Base-by-base conservation (phyloP, 2,329 filamentous ascomycete species). In the Stagonosporopsis tanaceti region DNA sequence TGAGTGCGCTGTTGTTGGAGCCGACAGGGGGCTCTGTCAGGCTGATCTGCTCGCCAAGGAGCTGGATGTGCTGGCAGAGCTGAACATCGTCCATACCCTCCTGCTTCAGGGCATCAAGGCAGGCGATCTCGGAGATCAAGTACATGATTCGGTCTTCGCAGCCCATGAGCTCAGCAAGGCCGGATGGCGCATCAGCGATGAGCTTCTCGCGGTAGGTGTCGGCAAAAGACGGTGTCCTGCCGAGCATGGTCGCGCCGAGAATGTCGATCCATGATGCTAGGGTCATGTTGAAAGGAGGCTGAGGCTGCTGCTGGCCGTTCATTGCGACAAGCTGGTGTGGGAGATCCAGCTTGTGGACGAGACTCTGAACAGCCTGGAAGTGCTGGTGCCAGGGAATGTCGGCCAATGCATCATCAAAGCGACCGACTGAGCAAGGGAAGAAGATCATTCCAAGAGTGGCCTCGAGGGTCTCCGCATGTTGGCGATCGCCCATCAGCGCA, bases 91-190 rank as follows among this genome's bases (percentile, higher is more conserved):
- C 91, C 67, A 95, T 92, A 67, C 90, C 73, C 61, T 77, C 91
- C 37, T 83, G 80, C 82, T 95, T 96, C 63, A 97, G 86, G 3
- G 91, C 90, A 76, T 98, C 95, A 50, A 99, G 87, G 77, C 95
- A 98, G 52, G 94, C 92, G 69, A 98, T 97, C 79, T 99, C 95
- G 2, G 93, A 96, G 75, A 99, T 96, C 69, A 98, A 84, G 77
- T 97, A 98, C 93, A 99, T 97, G 78, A 98, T 90, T 22, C 89
- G 88, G 78, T 99, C 95, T 63, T 98, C 94, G 77, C 95, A 98
- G 66, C 95, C 95, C 93, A 98, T 98, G 48, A 98, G 85, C 80
- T 96, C 93, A 50, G 90, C 88, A 35, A 99, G 85, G 11, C 95
- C 95, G 9, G 91, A 90, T 2, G 81, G 79, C 6, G 83, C 79